These are phyloP conservation scores for Pyrenophora tritici-repentis DNA, from an alignment of 2,329 filamentous ascomycete species.

Conservation along the genomic window DNA sequence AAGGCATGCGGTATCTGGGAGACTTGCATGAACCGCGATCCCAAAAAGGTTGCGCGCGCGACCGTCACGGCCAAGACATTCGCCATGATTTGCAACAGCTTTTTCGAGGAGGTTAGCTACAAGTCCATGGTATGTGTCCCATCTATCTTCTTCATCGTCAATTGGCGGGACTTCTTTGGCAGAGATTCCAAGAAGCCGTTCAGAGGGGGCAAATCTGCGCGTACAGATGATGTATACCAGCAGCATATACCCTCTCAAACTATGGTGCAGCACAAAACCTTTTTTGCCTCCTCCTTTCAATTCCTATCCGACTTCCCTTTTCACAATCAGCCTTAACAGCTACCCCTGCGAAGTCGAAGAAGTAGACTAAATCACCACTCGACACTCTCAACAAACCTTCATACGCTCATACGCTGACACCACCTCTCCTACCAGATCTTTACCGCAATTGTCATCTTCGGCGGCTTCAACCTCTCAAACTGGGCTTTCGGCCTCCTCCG, in stretches of 20 bases:
- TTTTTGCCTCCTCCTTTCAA: too few species aligned
- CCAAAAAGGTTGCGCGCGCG: constrained; percentile 75
- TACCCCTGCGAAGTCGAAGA: not conserved
- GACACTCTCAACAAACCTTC: not conserved
- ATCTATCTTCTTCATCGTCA: constrained; percentile 7
- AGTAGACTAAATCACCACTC: not conserved
- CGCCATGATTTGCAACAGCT: constrained; percentile 90
- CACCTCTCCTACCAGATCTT: constrained; percentile 50
- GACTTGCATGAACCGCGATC: constrained; percentile 84
- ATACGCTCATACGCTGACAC: constrained; percentile 12
- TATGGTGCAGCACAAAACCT: too few species aligned
- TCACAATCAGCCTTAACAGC: too few species aligned
- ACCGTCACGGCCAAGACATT: constrained; percentile 85
- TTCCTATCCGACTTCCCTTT: too few species aligned
- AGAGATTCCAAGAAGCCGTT: not conserved
- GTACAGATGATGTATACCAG: too few species aligned
- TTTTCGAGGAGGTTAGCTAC: constrained; percentile 86
- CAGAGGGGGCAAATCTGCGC: not conserved
- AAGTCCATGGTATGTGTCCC: constrained; percentile 68
- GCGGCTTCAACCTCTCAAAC: constrained; percentile 62
- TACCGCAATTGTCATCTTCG: constrained; percentile 54
- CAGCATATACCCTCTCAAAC: not conserved
- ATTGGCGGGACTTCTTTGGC: too few species aligned
- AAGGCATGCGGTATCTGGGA: constrained; percentile 79
- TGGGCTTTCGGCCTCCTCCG: constrained; percentile 63